phyloP scores from a whole-genome alignment of 108 stramenopile species.

The Epipyxis sp. region DNA sequence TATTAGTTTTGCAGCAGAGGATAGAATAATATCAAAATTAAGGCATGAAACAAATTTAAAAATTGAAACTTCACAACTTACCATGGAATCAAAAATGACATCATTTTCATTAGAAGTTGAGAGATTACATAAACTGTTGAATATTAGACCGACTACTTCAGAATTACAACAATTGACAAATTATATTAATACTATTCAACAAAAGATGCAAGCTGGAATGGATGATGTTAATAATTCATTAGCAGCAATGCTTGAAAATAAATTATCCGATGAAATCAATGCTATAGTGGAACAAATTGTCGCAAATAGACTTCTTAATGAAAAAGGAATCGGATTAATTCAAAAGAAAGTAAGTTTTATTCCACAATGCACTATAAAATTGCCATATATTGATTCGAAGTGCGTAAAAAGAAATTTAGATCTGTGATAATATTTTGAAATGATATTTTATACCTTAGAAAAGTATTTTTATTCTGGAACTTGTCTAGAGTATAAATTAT shows the following conservation, averaged over 20 bases:
- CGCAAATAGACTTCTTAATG: background rate
- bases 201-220: background rate
- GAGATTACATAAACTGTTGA: slow-evolving; percentile 5
- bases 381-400: too few relatives aligned
- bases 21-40: background rate
- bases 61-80: background rate
- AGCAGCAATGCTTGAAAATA: background rate
- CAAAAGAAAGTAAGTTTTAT: too few relatives aligned
- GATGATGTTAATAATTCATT: background rate
- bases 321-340: background rate
- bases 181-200: background rate
- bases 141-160: slow-evolving; percentile 1
- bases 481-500: too few relatives aligned
- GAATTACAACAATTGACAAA: slow-evolving; percentile 19
- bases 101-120: background rate
- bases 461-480: too few relatives aligned
- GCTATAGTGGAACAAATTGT: background rate
- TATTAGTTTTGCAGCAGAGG: background rate
- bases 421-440: too few relatives aligned
- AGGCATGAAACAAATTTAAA: background rate
- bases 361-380: too few relatives aligned
- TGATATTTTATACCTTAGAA: too few relatives aligned
- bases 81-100: background rate
- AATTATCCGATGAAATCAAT: slow-evolving; percentile 7
- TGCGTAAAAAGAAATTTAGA: too few relatives aligned